phyloP scores from a whole-genome alignment of 2,329 filamentous ascomycete genomes.

The Paraconiothyrium brasiliense region DNA sequence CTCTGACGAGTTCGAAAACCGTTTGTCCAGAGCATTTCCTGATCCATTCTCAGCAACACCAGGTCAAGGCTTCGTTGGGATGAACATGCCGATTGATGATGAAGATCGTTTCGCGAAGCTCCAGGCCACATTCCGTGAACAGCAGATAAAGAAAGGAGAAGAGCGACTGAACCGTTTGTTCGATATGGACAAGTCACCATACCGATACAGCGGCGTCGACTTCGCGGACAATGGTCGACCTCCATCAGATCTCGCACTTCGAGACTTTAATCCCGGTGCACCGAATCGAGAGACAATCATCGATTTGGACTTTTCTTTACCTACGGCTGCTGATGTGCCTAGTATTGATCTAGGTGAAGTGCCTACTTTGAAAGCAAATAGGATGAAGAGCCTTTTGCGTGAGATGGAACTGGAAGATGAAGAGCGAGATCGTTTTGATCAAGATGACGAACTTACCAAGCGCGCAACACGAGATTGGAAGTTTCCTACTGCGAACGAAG shows the following conservation, averaged over 20 bases:
- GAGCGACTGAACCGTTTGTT: conserved; percentile 67
- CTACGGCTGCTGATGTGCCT: conserved; percentile 42
- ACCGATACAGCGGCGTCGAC: conserved; percentile 65
- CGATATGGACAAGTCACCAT: conserved; percentile 64
- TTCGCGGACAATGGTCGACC: conserved; percentile 56
- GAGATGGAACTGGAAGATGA: conserved; percentile 54
- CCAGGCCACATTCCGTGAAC: conserved; percentile 64
- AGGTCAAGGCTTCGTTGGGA: conserved; percentile 42
- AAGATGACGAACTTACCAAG: conserved; percentile 33
- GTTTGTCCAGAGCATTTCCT: conserved; percentile 48
- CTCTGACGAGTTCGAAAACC: conserved; percentile 67
- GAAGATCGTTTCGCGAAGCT: conserved; percentile 47
- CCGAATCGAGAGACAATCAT: conserved; percentile 62
- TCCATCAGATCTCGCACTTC: conserved; percentile 65
- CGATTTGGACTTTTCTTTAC: conserved; percentile 65
- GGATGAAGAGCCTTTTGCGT: conserved; percentile 58
- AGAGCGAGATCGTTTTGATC: conserved; percentile 36
- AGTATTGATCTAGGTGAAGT: conserved; percentile 59
- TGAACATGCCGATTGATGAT: conserved; percentile 47
- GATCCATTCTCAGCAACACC: conserved; percentile 51
- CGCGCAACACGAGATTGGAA: conserved; percentile 60
- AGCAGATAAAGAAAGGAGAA: conserved; percentile 66
- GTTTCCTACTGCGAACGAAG: conserved; percentile 23
- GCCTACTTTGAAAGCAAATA: conserved; percentile 66
- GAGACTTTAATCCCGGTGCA: conserved; percentile 53